Base-by-base conservation (phyloP, 108 stramenopile genomes). In the Mediolabrus comicus region DNA sequence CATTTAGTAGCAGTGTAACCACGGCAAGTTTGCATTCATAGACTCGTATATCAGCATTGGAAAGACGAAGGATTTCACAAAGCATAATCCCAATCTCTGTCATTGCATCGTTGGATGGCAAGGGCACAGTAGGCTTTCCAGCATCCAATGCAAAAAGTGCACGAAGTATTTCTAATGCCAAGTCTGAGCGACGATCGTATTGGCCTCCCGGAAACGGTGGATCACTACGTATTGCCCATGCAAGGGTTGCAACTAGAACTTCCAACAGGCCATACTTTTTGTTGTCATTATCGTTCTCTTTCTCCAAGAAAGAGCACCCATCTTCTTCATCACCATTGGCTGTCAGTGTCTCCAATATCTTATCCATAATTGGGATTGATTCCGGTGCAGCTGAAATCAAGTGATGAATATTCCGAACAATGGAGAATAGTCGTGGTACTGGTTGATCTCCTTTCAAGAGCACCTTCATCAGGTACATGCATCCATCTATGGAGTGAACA, bases 361-460 rank as follows among this genome's bases (percentile, higher is more conserved):
- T 56, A 11, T 85, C 75, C 62, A 66, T 70, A 43, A 72, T 75
- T 19, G 43, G 4, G 13, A 70, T 68, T 8, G 80, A 80, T 53
- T 67, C 68, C 29, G 83, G 86, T 52, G 72, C 62, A 32, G 85
- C 72, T 17, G 78, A 75, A 3, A 84, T 57, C 29, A 84, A 67
- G 52, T 83, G 80, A 76, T 91, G 89, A 16, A 91, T 60, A 71
- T 85, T 87, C 22, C 87, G 70, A 17, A 85, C 58, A 34, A 91
- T 3, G 8, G 89, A 62, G 9, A 91, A 61, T 29, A 77, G 17
- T 24, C 83, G 64, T 11, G 84, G 54, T 31, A 83, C 55, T 1
- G 69, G 63, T 30, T 79, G 70, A 26, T 74, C 30, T 38, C 57
- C 60, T 35, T 55, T 67, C 39, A 86, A 13, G 13, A 86, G 75